Evolutionary conservation across 345 rosid genomes (phyloP), one percentile per base, ranked within the genome.

Genomic region (Pugionium dolabratum): DNA sequence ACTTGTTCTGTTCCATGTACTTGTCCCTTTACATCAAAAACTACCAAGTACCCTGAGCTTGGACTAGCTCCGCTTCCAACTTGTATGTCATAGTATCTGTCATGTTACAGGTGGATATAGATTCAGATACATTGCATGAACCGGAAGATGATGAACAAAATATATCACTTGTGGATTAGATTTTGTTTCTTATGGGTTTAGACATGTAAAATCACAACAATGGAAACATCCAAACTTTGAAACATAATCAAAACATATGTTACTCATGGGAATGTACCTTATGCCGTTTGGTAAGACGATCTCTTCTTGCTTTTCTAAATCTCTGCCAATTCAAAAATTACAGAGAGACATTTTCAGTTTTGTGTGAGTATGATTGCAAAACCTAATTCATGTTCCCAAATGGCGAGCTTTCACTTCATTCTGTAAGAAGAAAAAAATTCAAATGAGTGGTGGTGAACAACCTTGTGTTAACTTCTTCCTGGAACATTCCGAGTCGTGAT

Each of bases 41-140:
- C 89, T 61, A 85, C 89, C 66, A 93, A 64, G 66, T 93, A 87
- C 49, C 97, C 98, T 41, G 82, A 48, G 66, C 84, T 82, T 36
- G 94, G 96, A 34, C 80, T 34, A 4, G 83, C 85, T 7, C 98
- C 92, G 0, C 88, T 91, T 5, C 97, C 97, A 4, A 84, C 82
- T 83, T 79, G 79, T 79, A 90, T 52, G 54, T 93, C 94, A 67
- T 78, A 74, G 78, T 88, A 90, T 79, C 96, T 92, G 77, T 4
- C 40, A 33, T 44, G 45, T 41, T 41, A 9, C 18, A 1, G 4
- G 4, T 41, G 18, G 18, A 28, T 27, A 37, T 11, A 32, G 25
- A 10, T 9, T 3, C 26, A 33, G 18, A 18, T 18, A 18, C 18
- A 18, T 18, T 18, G 18, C 18, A 18, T 18, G 18, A 18, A 18